A percentile compares a stretch with the other conserved stretches of the same genome.
Conservation (phyloP, 2,329 filamentous ascomycete species). For the Claviceps cyperi region DNA sequence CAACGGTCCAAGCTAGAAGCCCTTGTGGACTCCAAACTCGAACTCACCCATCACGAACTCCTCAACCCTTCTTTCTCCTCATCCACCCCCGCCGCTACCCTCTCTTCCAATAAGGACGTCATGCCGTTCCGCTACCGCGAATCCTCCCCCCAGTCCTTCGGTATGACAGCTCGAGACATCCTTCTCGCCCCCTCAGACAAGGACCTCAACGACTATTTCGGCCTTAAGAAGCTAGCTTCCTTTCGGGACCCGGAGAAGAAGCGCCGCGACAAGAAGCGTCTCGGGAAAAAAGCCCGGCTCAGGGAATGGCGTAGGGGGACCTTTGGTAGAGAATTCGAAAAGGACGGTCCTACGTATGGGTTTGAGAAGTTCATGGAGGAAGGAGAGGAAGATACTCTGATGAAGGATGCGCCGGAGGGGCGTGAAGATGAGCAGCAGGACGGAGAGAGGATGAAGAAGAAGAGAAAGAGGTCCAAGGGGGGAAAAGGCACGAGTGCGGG, state of each 20-base stretch:
- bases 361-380: constrained; percentile 29
- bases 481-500: constrained; percentile 16
- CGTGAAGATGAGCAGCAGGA: constrained; percentile 8
- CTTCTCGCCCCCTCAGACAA: constrained; percentile 74
- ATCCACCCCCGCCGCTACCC: neutral
- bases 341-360: constrained; percentile 42
- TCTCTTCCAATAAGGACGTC: constrained; percentile 24
- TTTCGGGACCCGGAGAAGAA: constrained; percentile 88
- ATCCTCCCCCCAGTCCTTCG: constrained; percentile 79
- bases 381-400: constrained; percentile 7
- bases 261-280: constrained; percentile 68
- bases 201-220: constrained; percentile 77
- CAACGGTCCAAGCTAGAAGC: constrained; percentile 75
- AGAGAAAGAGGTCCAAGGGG: constrained; percentile 36
- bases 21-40: constrained; percentile 68
- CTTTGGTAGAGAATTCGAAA: constrained; percentile 45
- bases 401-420: neutral
- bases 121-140: constrained; percentile 76
- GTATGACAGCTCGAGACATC: constrained; percentile 80
- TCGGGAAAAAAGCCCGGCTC: constrained; percentile 85
- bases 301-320: constrained; percentile 66
- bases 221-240: constrained; percentile 84
- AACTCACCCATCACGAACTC: constrained; percentile 52
- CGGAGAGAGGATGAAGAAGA: constrained; percentile 27
- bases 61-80: constrained; percentile 23